Percentiles rank a stretch among this genome's conserved stretches.
phyloP scores from a whole-genome alignment of 2,329 filamentous ascomycete genomes.

The Nigrospora osmanthi region DNA sequence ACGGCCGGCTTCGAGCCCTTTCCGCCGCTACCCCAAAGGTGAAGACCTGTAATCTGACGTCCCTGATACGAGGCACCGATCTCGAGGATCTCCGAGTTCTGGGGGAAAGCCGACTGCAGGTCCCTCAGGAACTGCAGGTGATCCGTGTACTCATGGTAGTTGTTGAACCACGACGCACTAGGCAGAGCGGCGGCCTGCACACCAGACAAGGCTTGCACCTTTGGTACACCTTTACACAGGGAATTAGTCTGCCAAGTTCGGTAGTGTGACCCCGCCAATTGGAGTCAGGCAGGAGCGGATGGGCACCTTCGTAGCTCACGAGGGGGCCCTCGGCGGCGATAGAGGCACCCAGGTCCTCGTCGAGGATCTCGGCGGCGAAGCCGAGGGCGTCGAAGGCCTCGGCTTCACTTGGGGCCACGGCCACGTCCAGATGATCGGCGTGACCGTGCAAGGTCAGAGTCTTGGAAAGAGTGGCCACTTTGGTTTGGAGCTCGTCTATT shows the following conservation, averaged over 20 bases:
- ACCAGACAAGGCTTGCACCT: too few species aligned
- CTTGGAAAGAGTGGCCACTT: slow-evolving; percentile 9
- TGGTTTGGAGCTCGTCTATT: slow-evolving; percentile 8
- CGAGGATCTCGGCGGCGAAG: slow-evolving; percentile 16
- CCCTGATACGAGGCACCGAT: slow-evolving; percentile 37
- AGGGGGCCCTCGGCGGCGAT: slow-evolving; percentile 19
- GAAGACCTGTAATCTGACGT: slow-evolving; percentile 50
- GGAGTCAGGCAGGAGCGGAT: background rate
- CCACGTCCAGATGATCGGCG: slow-evolving; percentile 19
- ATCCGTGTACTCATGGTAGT: slow-evolving; percentile 45
- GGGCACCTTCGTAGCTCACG: slow-evolving; percentile 13
- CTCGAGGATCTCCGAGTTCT: slow-evolving; percentile 38
- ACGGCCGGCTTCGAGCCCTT: slow-evolving; percentile 39
- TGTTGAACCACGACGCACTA: slow-evolving; percentile 39
- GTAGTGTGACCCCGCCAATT: background rate
- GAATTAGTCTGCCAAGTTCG: background rate
- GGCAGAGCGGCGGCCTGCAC: slow-evolving; percentile 18
- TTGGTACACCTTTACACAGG: background rate
- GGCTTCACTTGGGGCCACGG: slow-evolving; percentile 19
- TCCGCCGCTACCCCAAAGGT: slow-evolving; percentile 39
- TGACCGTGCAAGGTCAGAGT: slow-evolving; percentile 15
- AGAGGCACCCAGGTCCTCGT: slow-evolving; percentile 17
- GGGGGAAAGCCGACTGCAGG: slow-evolving; percentile 33
- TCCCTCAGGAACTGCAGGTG: slow-evolving; percentile 40
- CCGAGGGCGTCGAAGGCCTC: slow-evolving; percentile 16